phyloP scores from a whole-genome alignment of 2,329 filamentous ascomycete genomes.

The Botrytis porri region DNA sequence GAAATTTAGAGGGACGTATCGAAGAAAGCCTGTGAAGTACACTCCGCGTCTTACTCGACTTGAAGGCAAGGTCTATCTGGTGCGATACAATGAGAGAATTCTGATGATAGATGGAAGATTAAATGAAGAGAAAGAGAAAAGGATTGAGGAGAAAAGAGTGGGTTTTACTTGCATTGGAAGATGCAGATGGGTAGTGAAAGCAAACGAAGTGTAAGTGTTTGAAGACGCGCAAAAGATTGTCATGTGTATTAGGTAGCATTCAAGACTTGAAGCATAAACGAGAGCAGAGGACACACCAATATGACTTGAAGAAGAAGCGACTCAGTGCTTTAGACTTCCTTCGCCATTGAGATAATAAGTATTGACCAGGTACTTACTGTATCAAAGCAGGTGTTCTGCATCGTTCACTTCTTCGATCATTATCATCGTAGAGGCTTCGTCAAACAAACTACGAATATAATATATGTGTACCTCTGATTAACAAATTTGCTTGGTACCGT shows the following conservation, averaged over 20 bases:
- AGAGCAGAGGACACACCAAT: background rate
- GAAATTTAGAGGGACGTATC: background rate
- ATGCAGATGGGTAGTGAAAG: background rate
- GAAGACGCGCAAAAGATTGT: background rate
- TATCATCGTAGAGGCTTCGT: background rate
- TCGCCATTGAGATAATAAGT: fast-evolving
- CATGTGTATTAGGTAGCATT: background rate
- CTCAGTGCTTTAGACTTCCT: too few species aligned
- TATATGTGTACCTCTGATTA: background rate
- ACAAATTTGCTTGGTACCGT: background rate
- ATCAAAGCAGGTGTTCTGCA: background rate
- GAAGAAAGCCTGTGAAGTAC: too few species aligned
- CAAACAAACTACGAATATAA: background rate
- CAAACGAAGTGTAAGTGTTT: background rate
- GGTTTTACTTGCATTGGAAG: background rate
- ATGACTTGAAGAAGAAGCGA: background rate
- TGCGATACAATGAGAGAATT: background rate
- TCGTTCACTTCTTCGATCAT: background rate
- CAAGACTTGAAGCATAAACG: background rate
- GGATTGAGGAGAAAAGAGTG: background rate
- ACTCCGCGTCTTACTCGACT: background rate
- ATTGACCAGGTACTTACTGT: background rate
- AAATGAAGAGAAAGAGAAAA: background rate
- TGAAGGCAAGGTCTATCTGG: too few species aligned
- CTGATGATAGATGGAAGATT: too few species aligned